Conservation (phyloP, 805 yeast species). For the Pichia eremophila region DNA sequence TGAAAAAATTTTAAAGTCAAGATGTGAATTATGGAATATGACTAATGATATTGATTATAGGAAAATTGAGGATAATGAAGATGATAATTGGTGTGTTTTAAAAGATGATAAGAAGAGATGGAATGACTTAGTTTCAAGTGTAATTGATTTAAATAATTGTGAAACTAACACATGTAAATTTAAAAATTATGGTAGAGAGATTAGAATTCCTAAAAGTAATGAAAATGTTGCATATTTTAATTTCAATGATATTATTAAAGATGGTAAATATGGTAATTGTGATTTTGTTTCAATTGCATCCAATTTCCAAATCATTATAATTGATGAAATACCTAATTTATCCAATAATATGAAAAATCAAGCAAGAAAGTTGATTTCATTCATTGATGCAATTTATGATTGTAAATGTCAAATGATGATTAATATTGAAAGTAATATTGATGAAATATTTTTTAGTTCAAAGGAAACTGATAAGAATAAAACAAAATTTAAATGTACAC, state of each 20-base stretch:
- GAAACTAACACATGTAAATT: slow-evolving; percentile 22
- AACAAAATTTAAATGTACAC: slow-evolving; percentile 11
- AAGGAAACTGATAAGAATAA: background rate
- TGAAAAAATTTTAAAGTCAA: slow-evolving; percentile 42
- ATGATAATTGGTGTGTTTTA: slow-evolving; percentile 27
- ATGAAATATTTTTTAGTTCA: background rate
- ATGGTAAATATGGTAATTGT: slow-evolving; percentile 46
- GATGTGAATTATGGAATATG: slow-evolving; percentile 60
- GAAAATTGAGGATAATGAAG: slow-evolving; percentile 14
- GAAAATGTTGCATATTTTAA: slow-evolving; percentile 35
- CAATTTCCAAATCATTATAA: slow-evolving; percentile 42
- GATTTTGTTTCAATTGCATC: slow-evolving; percentile 65
- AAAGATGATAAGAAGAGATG: slow-evolving; percentile 28
- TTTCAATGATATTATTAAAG: slow-evolving; percentile 46
- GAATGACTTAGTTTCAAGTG: slow-evolving; percentile 24
- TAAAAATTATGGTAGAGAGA: slow-evolving; percentile 46
- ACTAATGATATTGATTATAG: slow-evolving; percentile 50
- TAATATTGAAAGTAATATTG: slow-evolving; percentile 31
- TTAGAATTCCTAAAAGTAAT: slow-evolving; percentile 34
- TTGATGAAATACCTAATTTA: slow-evolving; percentile 55
- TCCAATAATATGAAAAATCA: slow-evolving; percentile 51
- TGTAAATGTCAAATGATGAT: slow-evolving; percentile 52
- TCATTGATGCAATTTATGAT: slow-evolving; percentile 63
- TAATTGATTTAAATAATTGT: slow-evolving; percentile 6
- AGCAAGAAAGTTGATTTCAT: slow-evolving; percentile 57